These are phyloP conservation scores for Apiospora arundinis DNA, from an alignment of 2,329 filamentous ascomycete species.

Conservation along the genomic window DNA sequence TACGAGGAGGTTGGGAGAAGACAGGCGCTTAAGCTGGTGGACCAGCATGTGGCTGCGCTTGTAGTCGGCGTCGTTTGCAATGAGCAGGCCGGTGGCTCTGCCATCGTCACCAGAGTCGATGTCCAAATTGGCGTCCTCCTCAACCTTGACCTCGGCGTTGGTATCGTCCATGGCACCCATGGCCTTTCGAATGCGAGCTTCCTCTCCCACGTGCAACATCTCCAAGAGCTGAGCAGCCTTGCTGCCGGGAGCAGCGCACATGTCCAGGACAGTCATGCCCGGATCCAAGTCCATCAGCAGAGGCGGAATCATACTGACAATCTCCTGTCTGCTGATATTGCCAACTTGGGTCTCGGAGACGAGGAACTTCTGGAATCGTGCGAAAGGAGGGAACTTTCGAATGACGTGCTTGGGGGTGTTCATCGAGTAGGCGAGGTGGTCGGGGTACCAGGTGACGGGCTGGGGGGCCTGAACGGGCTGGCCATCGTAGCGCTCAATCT, in stretches of 20 bases:
- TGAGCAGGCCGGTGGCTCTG: conserved; percentile 85
- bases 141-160: conserved; percentile 28
- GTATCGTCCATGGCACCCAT: conserved; percentile 62
- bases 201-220: conserved; percentile 91
- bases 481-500: conserved; percentile 83
- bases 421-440: conserved; percentile 96
- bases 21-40: conserved; percentile 96
- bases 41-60: conserved; percentile 96
- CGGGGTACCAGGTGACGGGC: conserved; percentile 90
- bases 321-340: conserved; percentile 96
- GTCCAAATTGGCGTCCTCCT: conserved; percentile 55
- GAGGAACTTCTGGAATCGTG: conserved; percentile 95
- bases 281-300: conserved; percentile 89
- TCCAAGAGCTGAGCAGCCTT: conserved; percentile 96
- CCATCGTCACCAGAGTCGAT: conserved; percentile 76
- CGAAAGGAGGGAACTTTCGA: conserved; percentile 91
- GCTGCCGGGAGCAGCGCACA: conserved; percentile 96
- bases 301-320: conserved; percentile 98
- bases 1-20: conserved; percentile 94
- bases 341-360: conserved; percentile 97
- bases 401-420: conserved; percentile 96
- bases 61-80: conserved; percentile 97
- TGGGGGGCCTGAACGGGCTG: conserved; percentile 80
- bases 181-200: conserved; percentile 79
- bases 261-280: conserved; percentile 90